These are phyloP conservation scores for Pachyrhizus erosus DNA, from an alignment of 306 rosid species.

Conservation along the genomic window DNA sequence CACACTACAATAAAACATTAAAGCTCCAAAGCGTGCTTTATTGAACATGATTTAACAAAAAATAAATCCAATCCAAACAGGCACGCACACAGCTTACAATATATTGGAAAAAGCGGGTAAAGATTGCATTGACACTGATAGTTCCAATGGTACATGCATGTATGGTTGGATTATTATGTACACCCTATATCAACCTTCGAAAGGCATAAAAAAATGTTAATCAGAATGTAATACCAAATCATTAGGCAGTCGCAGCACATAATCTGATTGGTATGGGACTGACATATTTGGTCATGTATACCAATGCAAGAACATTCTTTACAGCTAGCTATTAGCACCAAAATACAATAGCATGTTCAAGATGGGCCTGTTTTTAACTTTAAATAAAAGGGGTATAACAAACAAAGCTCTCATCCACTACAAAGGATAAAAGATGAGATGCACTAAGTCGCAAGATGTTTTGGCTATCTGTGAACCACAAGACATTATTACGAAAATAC, in stretches of 20 bases:
- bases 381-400: not conserved
- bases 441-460: not conserved
- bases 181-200: not conserved
- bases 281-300: not conserved
- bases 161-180: not conserved
- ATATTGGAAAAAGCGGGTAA: not conserved
- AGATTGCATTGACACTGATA: not conserved
- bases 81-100: not conserved
- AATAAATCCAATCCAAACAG: not conserved
- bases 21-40: not conserved
- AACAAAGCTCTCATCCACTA: conserved; percentile 32
- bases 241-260: not conserved
- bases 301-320: conserved; percentile 11
- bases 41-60: not conserved
- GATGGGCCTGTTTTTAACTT: not conserved
- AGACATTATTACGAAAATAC: conserved; percentile 2
- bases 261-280: not conserved
- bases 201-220: not conserved
- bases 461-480: conserved; percentile 7
- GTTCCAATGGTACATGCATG: not conserved
- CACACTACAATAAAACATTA: not conserved
- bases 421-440: conserved; percentile 4
- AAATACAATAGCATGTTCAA: conserved; percentile 10
- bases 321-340: not conserved
- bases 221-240: not conserved